phyloP scores from a whole-genome alignment of 805 yeast genomes.

The Myxozyma monticola region DNA sequence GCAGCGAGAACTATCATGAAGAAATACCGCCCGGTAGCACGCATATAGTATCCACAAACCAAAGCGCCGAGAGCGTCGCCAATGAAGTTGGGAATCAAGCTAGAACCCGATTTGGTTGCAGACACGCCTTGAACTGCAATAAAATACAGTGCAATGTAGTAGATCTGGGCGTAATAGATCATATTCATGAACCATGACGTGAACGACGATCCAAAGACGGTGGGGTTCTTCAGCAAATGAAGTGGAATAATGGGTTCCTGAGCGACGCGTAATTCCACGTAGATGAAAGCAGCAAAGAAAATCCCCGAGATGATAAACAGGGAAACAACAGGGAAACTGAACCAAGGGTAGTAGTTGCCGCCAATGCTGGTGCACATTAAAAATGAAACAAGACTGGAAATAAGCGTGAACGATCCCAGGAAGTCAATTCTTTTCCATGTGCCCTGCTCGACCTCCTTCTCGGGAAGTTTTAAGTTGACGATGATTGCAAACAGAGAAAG shows the following conservation, averaged over 20 bases:
- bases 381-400: conserved; percentile 54
- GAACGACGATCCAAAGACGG: conserved; percentile 64
- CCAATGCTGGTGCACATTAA: conserved; percentile 68
- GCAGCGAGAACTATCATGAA: conserved; percentile 27
- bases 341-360: conserved; percentile 54
- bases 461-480: conserved; percentile 26
- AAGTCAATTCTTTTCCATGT: conserved; percentile 64
- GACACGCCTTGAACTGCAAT: conserved; percentile 52
- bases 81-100: conserved; percentile 55
- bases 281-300: conserved; percentile 46
- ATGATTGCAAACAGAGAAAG: conserved; percentile 41
- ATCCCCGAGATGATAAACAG: conserved; percentile 41
- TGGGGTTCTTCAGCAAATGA: conserved; percentile 54
- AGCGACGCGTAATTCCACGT: conserved; percentile 53
- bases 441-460: conserved; percentile 16
- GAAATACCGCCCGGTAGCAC: conserved; percentile 51
- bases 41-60: conserved; percentile 65
- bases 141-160: conserved; percentile 70
- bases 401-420: conserved; percentile 60
- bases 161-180: conserved; percentile 62
- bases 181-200: conserved; percentile 72
- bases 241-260: conserved; percentile 70
- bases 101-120: conserved; percentile 57
- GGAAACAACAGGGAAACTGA: conserved; percentile 44
- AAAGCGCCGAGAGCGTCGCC: conserved; percentile 70